phyloP scores from a whole-genome alignment of 768 basidiomycete genomes.

The Suillus subluteus region DNA sequence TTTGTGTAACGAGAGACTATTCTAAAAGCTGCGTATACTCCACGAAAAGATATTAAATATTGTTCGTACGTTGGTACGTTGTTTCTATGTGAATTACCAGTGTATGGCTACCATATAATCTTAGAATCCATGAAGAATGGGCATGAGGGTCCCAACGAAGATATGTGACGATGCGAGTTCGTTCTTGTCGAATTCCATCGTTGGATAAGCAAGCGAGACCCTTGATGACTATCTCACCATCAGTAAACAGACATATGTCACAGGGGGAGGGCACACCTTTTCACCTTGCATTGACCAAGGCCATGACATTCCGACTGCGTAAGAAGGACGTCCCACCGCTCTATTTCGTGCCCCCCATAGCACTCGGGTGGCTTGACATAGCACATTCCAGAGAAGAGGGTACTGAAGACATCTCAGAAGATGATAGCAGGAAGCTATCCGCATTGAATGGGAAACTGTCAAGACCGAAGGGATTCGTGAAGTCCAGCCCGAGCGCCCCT shows the following conservation, averaged over 20 bases:
- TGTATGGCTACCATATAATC: neutral
- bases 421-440: neutral
- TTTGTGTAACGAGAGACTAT: neutral
- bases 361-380: neutral
- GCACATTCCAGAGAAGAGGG: neutral
- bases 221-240: too few species aligned
- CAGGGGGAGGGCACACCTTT: neutral
- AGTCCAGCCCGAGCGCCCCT: slow-evolving; percentile 2
- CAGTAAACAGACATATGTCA: neutral
- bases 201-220: neutral
- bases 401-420: neutral
- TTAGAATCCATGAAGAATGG: neutral
- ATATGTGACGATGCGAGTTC: neutral
- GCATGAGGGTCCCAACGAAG: neutral
- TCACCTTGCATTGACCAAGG: neutral
- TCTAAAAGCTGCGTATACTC: neutral
- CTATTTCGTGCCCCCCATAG: neutral
- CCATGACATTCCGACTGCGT: neutral
- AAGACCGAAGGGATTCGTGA: neutral
- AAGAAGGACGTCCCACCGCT: neutral
- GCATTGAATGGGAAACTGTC: neutral
- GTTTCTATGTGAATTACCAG: neutral
- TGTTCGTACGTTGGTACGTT: neutral
- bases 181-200: neutral
- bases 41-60: slow-evolving; percentile 1